phyloP scores from a whole-genome alignment of 1,284 basidiomycete species.

The Fomes fomentarius region DNA sequence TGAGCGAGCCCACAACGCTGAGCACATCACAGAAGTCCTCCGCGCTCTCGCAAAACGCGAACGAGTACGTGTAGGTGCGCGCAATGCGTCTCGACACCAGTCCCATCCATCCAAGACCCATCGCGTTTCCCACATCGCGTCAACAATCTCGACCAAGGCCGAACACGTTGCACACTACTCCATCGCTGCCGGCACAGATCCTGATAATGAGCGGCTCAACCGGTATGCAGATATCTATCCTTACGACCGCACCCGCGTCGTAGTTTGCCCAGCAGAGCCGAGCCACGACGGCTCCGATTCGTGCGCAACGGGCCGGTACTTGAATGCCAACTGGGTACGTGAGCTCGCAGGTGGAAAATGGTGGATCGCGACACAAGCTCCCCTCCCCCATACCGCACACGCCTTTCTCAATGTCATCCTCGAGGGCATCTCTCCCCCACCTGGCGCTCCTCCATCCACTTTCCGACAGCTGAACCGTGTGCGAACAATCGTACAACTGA shows the following conservation, averaged over 20 bases:
- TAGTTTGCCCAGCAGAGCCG: constrained; percentile 40
- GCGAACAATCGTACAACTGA: constrained; percentile 81
- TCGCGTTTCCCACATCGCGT: constrained; percentile 26
- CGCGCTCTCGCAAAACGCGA: constrained; percentile 47
- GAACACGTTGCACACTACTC: constrained; percentile 53
- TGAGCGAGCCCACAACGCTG: constrained; percentile 31
- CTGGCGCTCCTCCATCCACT: constrained; percentile 25
- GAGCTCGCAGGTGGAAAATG: constrained; percentile 72
- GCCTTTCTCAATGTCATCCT: constrained; percentile 73
- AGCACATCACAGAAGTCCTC: constrained; percentile 40
- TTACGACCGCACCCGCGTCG: constrained; percentile 78
- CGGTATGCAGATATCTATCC: constrained; percentile 77
- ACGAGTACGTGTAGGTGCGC: constrained; percentile 36
- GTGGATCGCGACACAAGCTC: constrained; percentile 87
- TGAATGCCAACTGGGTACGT: constrained; percentile 85
- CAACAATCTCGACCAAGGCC: constrained; percentile 25
- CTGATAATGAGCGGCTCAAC: constrained; percentile 53
- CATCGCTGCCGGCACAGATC: constrained; percentile 47
- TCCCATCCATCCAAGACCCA: constrained; percentile 31
- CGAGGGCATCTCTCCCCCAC: constrained; percentile 49
- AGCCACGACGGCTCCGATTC: constrained; percentile 19
- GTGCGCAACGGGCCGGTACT: constrained; percentile 47
- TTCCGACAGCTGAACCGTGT: constrained; percentile 42
- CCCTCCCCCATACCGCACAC: constrained; percentile 68
- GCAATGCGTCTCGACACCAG: constrained; percentile 38